Percentiles rank a stretch among this genome's conserved stretches.
Conservation (phyloP, 768 basidiomycete species). For the Cystofilobasidium macerans region DNA sequence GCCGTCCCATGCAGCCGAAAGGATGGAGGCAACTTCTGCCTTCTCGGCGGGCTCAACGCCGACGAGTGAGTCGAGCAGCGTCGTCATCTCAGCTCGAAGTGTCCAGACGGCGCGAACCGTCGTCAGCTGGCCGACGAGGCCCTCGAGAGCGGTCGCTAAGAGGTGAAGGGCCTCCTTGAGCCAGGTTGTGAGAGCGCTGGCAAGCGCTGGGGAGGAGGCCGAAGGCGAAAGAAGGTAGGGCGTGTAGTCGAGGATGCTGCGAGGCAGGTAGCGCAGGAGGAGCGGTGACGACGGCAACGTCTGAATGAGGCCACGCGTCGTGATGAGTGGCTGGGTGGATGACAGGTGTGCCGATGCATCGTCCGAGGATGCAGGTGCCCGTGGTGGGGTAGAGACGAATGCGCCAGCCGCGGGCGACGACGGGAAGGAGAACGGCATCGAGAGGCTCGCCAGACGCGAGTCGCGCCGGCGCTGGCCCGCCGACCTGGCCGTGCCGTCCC, state of each 20-base stretch:
- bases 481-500: not conserved
- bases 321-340: slow-evolving; percentile 37
- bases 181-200: slow-evolving; percentile 48
- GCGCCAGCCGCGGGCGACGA: slow-evolving; percentile 22
- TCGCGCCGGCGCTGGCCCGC: slow-evolving; percentile 23
- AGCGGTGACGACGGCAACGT: slow-evolving; percentile 73
- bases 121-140: slow-evolving; percentile 59
- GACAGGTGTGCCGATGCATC: not conserved
- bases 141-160: slow-evolving; percentile 25
- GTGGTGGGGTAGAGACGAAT: no score
- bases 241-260: slow-evolving; percentile 60
- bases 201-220: slow-evolving; percentile 42
- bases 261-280: slow-evolving; percentile 58
- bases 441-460: slow-evolving; percentile 39
- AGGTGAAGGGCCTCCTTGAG: slow-evolving; percentile 45
- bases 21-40: slow-evolving; percentile 40
- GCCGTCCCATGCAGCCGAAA: slow-evolving; percentile 50
- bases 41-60: slow-evolving; percentile 45
- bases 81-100: slow-evolving; percentile 45
- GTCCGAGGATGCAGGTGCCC: no score
- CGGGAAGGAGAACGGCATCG: slow-evolving; percentile 32
- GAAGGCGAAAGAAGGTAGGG: slow-evolving; percentile 70
- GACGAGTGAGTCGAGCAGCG: slow-evolving; percentile 43
- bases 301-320: slow-evolving; percentile 56
- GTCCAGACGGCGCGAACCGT: slow-evolving; percentile 58